These are phyloP conservation scores for Ramaria rubella DNA, from an alignment of 768 basidiomycete species.

Conservation along the genomic window DNA sequence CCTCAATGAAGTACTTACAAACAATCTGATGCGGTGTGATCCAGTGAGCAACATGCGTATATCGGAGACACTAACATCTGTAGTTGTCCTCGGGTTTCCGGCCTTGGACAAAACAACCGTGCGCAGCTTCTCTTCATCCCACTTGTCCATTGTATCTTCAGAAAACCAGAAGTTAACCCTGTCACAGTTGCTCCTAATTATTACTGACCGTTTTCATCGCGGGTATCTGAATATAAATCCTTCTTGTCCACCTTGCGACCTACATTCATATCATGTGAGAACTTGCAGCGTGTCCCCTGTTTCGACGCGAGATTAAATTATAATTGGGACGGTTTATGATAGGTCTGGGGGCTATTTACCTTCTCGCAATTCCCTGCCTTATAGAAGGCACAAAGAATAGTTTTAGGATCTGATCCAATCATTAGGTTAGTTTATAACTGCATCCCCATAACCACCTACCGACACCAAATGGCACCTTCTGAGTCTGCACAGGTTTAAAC, in stretches of 20 bases:
- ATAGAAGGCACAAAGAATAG: constrained; percentile 84
- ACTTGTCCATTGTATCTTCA: constrained; percentile 92
- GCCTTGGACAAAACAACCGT: constrained; percentile 82
- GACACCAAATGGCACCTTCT: constrained; percentile 91
- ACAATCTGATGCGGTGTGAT: constrained; percentile 59
- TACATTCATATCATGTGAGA: constrained; percentile 87
- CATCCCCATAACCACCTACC: constrained; percentile 21
- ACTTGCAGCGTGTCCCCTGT: constrained; percentile 62
- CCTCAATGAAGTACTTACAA: constrained; percentile 95
- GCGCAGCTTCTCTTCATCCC: constrained; percentile 92
- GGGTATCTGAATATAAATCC: constrained; percentile 83
- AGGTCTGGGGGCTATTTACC: constrained; percentile 48
- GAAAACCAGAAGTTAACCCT: constrained; percentile 1
- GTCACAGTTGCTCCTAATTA: not conserved
- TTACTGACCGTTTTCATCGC: constrained; percentile 70
- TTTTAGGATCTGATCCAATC: constrained; percentile 74
- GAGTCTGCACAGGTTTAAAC: constrained; percentile 70
- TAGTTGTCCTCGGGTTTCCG: constrained; percentile 87
- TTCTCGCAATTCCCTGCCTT: constrained; percentile 93
- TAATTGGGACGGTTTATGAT: not conserved
- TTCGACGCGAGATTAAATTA: not conserved
- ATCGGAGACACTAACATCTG: constrained; percentile 56
- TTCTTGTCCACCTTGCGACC: constrained; percentile 92
- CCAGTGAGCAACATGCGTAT: constrained; percentile 1
- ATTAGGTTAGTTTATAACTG: not conserved